These are phyloP conservation scores for Leccinellum luteum DNA, from an alignment of 768 basidiomycete species.

Conservation along the genomic window DNA sequence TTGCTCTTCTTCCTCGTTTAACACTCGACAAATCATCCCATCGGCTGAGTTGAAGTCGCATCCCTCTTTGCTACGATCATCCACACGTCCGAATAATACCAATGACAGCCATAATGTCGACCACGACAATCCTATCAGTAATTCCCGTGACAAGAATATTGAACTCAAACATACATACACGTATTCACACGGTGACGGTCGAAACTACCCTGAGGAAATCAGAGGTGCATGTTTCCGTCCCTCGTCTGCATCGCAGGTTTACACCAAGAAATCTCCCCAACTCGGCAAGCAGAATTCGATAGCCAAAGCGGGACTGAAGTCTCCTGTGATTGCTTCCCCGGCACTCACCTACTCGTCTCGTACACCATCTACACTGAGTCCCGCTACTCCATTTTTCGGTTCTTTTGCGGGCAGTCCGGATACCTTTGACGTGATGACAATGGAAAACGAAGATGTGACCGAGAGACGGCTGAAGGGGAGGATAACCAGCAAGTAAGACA, in stretches of 20 bases:
- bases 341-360: constrained; percentile 66
- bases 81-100: constrained; percentile 24
- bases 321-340: constrained; percentile 61
- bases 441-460: constrained; percentile 19
- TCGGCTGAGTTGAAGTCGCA: constrained; percentile 5
- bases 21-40: constrained; percentile 6
- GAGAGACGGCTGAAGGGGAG: constrained; percentile 27
- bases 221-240: constrained; percentile 7
- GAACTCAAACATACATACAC: constrained; percentile 19
- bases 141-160: constrained; percentile 14
- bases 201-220: constrained; percentile 2
- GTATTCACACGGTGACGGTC: constrained; percentile 23
- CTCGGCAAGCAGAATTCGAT: constrained; percentile 13
- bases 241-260: constrained; percentile 9
- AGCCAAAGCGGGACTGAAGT: constrained; percentile 34
- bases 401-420: constrained; percentile 42
- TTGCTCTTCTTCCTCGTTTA: constrained; percentile 1
- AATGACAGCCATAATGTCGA: constrained; percentile 20
- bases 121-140: constrained; percentile 22
- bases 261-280: constrained; percentile 12
- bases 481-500: constrained; percentile 14
- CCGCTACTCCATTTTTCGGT: constrained; percentile 69
- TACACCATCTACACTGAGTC: constrained; percentile 65
- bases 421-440: constrained; percentile 27
- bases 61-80: constrained; percentile 15